These are phyloP conservation scores for Backusella morwellensis DNA, from an alignment of 192 early-diverging fungal species.

Conservation along the genomic window DNA sequence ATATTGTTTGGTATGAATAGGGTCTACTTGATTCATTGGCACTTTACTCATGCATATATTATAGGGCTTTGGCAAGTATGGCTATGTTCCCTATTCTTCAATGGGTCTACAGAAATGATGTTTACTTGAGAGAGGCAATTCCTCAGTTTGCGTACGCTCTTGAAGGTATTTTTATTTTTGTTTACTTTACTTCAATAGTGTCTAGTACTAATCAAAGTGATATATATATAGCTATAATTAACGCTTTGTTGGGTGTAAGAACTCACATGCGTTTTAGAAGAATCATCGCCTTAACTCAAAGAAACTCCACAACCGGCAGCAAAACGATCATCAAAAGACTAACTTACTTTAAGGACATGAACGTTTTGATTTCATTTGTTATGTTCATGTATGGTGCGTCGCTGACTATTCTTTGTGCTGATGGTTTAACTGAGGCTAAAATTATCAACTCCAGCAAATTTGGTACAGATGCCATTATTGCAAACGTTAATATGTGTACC, in stretches of 20 bases:
- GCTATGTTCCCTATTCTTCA: constrained; percentile 29
- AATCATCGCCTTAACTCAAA: constrained; percentile 23
- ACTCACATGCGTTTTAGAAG: constrained; percentile 27
- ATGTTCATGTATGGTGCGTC: constrained; percentile 11
- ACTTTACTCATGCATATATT: constrained; percentile 2
- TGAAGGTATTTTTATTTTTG: constrained; percentile 19
- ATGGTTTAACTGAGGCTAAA: constrained; percentile 22
- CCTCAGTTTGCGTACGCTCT: constrained; percentile 27
- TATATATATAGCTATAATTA: constrained; percentile 5
- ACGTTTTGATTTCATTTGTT: constrained; percentile 14
- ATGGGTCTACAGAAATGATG: constrained; percentile 17
- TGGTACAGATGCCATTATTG: constrained; percentile 21
- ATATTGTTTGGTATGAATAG: constrained; percentile 26
- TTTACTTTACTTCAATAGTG: not conserved
- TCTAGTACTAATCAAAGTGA: not conserved
- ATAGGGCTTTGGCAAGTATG: constrained; percentile 24
- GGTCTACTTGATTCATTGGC: not conserved
- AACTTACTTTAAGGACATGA: constrained; percentile 37
- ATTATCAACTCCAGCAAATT: constrained; percentile 22
- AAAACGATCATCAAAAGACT: constrained; percentile 25
- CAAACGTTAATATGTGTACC: constrained; percentile 12
- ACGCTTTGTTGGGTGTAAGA: constrained; percentile 17
- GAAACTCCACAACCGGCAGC: not conserved
- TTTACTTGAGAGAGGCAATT: constrained; percentile 15
- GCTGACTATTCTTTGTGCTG: constrained; percentile 23